A percentile compares a stretch with the other conserved stretches of the same genome.
These are phyloP conservation scores for Sarcocystis neurona DNA, from an alignment of 169 alveolate genomes.

Conservation along the genomic window DNA sequence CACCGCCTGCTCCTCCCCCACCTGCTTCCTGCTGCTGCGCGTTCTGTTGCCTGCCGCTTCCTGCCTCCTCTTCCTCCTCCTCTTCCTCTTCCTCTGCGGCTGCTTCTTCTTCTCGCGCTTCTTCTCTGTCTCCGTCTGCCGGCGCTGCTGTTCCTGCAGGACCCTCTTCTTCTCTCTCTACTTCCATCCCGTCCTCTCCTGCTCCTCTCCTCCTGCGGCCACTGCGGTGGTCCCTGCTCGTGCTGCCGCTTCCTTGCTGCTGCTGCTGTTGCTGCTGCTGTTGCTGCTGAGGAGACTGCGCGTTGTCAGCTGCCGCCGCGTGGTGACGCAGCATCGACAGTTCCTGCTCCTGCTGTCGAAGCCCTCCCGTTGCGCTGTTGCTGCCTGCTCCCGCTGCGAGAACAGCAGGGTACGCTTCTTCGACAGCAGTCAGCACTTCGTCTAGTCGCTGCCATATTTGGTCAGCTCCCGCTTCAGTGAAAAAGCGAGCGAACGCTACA, in stretches of 20 bases:
- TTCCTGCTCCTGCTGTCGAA: background rate
- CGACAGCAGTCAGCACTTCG: slow-evolving; percentile 42
- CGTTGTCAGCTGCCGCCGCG: no score
- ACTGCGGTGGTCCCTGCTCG: background rate
- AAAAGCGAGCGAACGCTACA: slow-evolving; percentile 9
- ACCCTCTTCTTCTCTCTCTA: background rate
- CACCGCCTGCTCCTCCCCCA: background rate
- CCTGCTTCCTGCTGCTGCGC: background rate
- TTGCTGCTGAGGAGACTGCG: background rate
- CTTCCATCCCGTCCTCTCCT: background rate
- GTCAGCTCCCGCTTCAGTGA: background rate
- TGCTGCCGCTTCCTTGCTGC: background rate
- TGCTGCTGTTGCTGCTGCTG: background rate
- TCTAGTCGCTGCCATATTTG: slow-evolving; percentile 37
- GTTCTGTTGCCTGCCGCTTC: background rate
- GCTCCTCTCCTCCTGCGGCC: background rate
- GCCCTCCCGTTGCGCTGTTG: background rate
- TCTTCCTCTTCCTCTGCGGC: background rate
- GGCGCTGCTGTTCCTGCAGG: no score
- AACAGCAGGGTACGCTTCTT: slow-evolving; percentile 5
- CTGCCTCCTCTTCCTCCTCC: background rate
- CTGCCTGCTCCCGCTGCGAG: background rate
- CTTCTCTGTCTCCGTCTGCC: background rate
- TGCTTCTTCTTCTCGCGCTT: background rate
- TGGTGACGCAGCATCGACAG: background rate